Percentiles rank a stretch among this genome's conserved stretches.
These are phyloP conservation scores for Protomyces inouyei DNA, from an alignment of 1,139 yeast species.

Conservation along the genomic window DNA sequence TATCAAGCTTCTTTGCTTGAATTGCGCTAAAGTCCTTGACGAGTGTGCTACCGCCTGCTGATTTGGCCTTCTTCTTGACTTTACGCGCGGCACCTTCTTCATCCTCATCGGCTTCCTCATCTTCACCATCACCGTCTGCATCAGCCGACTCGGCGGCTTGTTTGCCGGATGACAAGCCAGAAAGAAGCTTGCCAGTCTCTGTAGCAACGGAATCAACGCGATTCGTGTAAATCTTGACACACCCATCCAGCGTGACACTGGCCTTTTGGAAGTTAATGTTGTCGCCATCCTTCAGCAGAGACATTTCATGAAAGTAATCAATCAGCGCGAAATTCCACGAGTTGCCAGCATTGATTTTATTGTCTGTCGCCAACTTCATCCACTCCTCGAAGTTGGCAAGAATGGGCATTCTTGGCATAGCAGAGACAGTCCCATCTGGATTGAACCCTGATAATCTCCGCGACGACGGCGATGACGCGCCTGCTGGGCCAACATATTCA, in stretches of 20 bases:
- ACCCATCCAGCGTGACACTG: conserved; percentile 75
- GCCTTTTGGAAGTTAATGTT: conserved; percentile 71
- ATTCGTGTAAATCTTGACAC: conserved; percentile 76
- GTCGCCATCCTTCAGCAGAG: conserved; percentile 56
- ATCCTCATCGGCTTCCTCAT: conserved; percentile 35
- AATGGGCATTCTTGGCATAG: conserved; percentile 40
- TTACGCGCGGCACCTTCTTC: conserved; percentile 38
- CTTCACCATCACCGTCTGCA: conserved; percentile 32
- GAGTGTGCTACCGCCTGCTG: conserved; percentile 45
- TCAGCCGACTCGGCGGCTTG: conserved; percentile 31
- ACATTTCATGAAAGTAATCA: conserved; percentile 73
- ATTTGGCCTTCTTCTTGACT: conserved; percentile 36
- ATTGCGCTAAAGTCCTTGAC: conserved; percentile 56
- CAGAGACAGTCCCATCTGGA: conserved; percentile 1
- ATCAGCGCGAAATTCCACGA: conserved; percentile 83
- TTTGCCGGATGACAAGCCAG: conserved; percentile 53
- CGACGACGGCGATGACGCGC: conserved; percentile 2
- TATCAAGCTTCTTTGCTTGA: conserved; percentile 65
- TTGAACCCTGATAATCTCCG: not conserved
- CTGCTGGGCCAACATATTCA: not conserved
- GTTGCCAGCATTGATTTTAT: conserved; percentile 51
- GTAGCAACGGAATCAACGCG: conserved; percentile 89
- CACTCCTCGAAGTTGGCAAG: conserved; percentile 78
- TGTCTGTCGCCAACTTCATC: conserved; percentile 86
- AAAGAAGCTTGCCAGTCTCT: conserved; percentile 78